phyloP scores from a whole-genome alignment of 306 rosid species.

The Sicyos edulis region DNA sequence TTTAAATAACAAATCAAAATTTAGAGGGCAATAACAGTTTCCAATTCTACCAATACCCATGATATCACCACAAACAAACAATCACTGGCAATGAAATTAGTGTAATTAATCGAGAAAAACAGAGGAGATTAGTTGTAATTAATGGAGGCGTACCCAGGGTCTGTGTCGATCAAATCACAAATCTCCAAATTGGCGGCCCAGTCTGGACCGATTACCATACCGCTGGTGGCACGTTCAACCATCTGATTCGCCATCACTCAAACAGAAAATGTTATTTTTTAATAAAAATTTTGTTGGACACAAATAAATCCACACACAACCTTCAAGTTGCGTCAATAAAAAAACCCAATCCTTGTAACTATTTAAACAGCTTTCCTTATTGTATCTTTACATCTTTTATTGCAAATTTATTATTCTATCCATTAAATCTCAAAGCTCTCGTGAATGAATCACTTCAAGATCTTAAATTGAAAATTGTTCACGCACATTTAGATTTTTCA shows the following conservation, averaged over 20 bases:
- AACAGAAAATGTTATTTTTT: no score
- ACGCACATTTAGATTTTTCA: no score
- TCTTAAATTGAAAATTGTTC: no score
- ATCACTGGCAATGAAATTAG: not conserved
- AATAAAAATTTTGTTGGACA: no score
- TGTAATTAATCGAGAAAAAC: not conserved
- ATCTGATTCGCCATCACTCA: slow-evolving; percentile 51
- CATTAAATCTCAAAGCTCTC: no score
- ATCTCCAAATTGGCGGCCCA: slow-evolving; percentile 96
- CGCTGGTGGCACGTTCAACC: slow-evolving; percentile 92
- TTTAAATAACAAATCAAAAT: not conserved
- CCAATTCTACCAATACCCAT: not conserved
- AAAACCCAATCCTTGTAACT: no score
- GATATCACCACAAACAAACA: not conserved
- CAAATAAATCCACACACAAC: no score
- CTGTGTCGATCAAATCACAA: slow-evolving; percentile 76
- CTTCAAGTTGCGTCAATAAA: no score
- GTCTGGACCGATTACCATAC: slow-evolving; percentile 85
- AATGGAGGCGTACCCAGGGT: slow-evolving; percentile 52
- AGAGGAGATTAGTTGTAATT: slow-evolving; percentile 15
- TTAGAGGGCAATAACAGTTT: not conserved
- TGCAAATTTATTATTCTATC: no score
- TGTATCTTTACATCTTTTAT: no score
- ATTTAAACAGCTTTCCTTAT: no score
- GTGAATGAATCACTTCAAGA: no score